A percentile compares a stretch with the other conserved stretches of the same genome.
Evolutionary conservation across 306 rosid species (phyloP).

Genomic region (Prunus mira): DNA sequence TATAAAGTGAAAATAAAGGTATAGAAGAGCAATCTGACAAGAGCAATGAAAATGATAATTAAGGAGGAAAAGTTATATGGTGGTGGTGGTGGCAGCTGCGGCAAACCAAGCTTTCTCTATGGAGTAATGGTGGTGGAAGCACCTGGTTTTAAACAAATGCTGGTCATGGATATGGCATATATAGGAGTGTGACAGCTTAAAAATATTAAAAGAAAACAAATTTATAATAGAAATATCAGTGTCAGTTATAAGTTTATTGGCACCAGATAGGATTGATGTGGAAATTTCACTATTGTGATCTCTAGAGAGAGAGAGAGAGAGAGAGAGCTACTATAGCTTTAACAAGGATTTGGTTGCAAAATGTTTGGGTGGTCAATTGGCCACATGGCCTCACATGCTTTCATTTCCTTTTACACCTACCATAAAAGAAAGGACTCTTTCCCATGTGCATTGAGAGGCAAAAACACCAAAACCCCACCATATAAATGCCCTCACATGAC

Average conservation of each 20-base stretch:
- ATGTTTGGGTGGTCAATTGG: conserved; percentile 35
- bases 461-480: conserved; percentile 55
- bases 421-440: conserved; percentile 37
- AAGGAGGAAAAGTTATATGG: too few species aligned
- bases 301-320: background rate
- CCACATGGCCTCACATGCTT: conserved; percentile 90
- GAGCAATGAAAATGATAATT: too few species aligned
- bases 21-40: too few species aligned
- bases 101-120: background rate
- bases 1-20: background rate
- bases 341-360: conserved; percentile 27
- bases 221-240: too few species aligned
- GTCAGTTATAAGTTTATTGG: background rate
- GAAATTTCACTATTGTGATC: background rate
- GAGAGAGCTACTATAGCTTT: background rate
- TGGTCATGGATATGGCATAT: background rate
- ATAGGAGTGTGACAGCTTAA: background rate
- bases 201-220: too few species aligned
- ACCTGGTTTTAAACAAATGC: background rate
- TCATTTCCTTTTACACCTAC: conserved; percentile 39
- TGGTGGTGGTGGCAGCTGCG: too few species aligned
- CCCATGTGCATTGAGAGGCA: conserved; percentile 70
- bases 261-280: background rate
- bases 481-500: conserved; percentile 76
- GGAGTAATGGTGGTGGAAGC: background rate